These are phyloP conservation scores for Phytophthora pisi DNA, from an alignment of 352 stramenopile species.

Conservation along the genomic window DNA sequence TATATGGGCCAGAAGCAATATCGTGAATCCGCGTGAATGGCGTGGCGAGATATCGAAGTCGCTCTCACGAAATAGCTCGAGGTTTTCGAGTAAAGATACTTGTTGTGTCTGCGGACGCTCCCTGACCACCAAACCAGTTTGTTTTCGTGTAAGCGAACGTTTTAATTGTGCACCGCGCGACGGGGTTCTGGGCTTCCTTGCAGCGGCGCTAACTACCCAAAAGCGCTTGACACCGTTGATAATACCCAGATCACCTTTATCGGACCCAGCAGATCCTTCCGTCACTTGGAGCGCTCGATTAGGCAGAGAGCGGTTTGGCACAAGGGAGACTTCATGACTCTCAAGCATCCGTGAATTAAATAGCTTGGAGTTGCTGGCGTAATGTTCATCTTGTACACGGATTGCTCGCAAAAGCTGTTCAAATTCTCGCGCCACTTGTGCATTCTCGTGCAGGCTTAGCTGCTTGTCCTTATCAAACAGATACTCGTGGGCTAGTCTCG, in stretches of 20 bases:
- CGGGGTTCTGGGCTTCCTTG: conserved; percentile 15
- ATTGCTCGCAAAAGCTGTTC: conserved; percentile 43
- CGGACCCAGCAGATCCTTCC: conserved; percentile 6
- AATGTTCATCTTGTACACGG: conserved; percentile 69
- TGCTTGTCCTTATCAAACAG: conserved; percentile 15
- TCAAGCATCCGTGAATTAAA: conserved; percentile 73
- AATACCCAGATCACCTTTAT: conserved; percentile 45
- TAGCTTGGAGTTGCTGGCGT: conserved; percentile 62
- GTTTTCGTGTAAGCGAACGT: conserved; percentile 12
- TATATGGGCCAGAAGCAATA: conserved; percentile 55
- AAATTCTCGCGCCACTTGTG: conserved; percentile 30
- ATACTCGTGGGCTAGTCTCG: not conserved
- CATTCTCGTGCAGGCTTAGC: conserved; percentile 19
- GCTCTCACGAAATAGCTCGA: conserved; percentile 33
- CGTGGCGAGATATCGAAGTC: conserved; percentile 55
- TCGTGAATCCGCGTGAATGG: conserved; percentile 44
- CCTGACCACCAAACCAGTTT: conserved; percentile 18
- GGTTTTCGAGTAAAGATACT: conserved; percentile 34
- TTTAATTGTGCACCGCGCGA: conserved; percentile 6
- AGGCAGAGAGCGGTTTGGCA: conserved; percentile 25
- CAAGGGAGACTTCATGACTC: conserved; percentile 62
- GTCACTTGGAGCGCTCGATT: conserved; percentile 3
- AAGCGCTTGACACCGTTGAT: conserved; percentile 56
- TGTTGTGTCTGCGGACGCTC: not conserved
- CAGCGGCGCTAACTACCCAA: conserved; percentile 23